phyloP scores from a whole-genome alignment of 225 moss, liverwort and hornwort species.

The Thuidium tamariscinum region DNA sequence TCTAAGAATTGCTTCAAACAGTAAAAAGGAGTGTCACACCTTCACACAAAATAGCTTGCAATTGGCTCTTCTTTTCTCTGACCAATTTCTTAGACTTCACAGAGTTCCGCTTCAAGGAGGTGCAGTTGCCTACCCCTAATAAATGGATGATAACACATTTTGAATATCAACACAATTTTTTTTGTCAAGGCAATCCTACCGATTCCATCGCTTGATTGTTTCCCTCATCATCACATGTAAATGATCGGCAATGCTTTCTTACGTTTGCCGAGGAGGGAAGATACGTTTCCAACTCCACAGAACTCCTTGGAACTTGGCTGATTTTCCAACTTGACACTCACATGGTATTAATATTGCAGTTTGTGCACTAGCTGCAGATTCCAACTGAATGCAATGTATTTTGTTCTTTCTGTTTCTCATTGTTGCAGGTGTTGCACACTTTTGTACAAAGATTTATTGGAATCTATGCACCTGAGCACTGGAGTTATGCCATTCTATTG shows the following conservation, averaged over 20 bases:
- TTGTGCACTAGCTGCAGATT: slow-evolving; percentile 40
- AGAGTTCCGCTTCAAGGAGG: too few species aligned
- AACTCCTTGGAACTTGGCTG: neutral
- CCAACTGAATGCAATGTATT: slow-evolving; percentile 50
- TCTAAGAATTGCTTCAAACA: too few species aligned
- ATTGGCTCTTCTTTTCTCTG: too few species aligned
- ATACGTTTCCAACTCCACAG: neutral
- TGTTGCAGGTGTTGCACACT: slow-evolving; percentile 21
- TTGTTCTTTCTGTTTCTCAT: slow-evolving; percentile 59
- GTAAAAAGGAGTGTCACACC: too few species aligned
- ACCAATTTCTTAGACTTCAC: too few species aligned
- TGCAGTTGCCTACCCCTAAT: too few species aligned
- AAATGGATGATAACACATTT: neutral
- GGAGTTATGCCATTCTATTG: neutral
- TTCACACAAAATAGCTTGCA: too few species aligned
- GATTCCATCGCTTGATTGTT: neutral
- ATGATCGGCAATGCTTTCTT: neutral
- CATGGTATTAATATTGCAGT: neutral
- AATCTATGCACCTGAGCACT: neutral
- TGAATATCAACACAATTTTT: too few species aligned
- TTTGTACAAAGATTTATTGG: neutral
- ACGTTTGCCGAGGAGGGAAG: neutral
- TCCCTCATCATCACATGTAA: neutral
- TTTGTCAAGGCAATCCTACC: neutral
- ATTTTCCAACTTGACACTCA: neutral